Evolutionary conservation across 352 stramenopile genomes (phyloP).

Genomic region (Saprolegnia diclina): DNA sequence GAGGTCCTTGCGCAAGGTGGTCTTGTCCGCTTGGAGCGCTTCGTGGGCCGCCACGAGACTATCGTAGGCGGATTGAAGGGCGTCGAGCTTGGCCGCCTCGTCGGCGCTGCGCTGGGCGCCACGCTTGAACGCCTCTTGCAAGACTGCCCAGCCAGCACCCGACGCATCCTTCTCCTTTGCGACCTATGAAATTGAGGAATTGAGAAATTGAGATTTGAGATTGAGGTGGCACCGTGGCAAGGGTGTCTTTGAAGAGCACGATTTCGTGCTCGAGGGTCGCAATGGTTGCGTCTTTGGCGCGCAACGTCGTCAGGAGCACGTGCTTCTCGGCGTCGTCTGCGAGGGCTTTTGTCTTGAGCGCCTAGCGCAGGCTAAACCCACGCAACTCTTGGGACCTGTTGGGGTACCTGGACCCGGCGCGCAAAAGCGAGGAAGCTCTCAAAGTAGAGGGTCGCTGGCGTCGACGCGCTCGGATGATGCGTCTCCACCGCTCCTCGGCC

Average conservation of each 20-base stretch:
- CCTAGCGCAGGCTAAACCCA: slow-evolving; percentile 27
- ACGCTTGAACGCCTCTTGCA: not conserved
- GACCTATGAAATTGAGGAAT: not conserved
- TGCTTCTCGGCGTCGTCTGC: slow-evolving; percentile 40
- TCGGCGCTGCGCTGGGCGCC: not conserved
- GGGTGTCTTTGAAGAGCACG: slow-evolving; percentile 53
- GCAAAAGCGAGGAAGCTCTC: slow-evolving; percentile 42
- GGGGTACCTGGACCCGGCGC: slow-evolving; percentile 42
- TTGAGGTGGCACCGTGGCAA: slow-evolving; percentile 33
- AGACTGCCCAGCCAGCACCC: not conserved
- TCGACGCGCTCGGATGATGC: not conserved
- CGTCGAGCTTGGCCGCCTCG: not conserved
- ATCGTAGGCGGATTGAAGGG: not conserved
- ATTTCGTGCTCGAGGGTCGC: slow-evolving; percentile 43
- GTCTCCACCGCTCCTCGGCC: not conserved
- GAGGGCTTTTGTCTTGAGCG: slow-evolving; percentile 37
- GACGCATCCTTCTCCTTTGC: not conserved
- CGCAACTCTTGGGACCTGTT: not conserved
- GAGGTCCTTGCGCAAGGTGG: no score
- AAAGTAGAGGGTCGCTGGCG: slow-evolving; percentile 38
- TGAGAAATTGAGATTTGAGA: not conserved
- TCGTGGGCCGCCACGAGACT: no score
- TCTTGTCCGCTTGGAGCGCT: no score
- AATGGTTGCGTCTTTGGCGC: slow-evolving; percentile 35
- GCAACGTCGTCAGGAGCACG: slow-evolving; percentile 30